Percentiles rank a stretch among this genome's conserved stretches.
phyloP scores from a whole-genome alignment of 306 rosid species.

The Styphnolobium japonicum region DNA sequence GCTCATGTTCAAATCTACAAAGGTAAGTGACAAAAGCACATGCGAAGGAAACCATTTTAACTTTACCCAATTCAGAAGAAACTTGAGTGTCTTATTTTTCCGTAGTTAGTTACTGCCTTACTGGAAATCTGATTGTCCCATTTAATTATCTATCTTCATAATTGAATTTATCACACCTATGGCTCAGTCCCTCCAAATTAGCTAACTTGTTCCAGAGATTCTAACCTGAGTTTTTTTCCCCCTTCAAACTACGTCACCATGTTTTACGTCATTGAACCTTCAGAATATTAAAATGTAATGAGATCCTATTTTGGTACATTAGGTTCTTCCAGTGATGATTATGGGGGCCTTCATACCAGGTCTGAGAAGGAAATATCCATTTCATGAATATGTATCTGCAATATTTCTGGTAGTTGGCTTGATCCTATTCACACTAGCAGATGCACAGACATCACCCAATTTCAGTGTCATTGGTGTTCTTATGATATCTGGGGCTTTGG shows the following conservation, averaged over 20 bases:
- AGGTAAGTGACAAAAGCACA: conserved; percentile 46
- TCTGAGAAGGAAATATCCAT: conserved; percentile 80
- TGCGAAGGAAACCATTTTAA: background rate
- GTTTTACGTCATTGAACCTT: background rate
- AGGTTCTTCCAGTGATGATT: conserved; percentile 98
- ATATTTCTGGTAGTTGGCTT: conserved; percentile 85
- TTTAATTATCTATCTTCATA: background rate
- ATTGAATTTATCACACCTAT: background rate
- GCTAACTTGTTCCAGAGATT: conserved; percentile 3
- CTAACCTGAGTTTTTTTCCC: background rate
- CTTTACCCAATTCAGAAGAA: conserved; percentile 18
- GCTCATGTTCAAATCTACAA: conserved; percentile 96
- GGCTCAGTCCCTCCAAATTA: background rate
- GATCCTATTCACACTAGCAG: conserved; percentile 96
- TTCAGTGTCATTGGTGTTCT: conserved; percentile 85
- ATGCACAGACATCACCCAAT: conserved; percentile 91
- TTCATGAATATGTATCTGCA: conserved; percentile 85
- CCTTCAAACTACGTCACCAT: conserved; percentile 5
- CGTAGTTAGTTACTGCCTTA: background rate
- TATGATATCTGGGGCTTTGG: conserved; percentile 88
- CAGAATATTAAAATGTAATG: conserved; percentile 1
- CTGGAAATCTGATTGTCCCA: background rate
- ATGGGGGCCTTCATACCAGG: conserved; percentile 99
- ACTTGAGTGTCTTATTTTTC: background rate
- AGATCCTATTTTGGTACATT: conserved; percentile 26